Evolutionary conservation across 164 flowering plant genomes (phyloP).

Genomic region (Paratinospora sagittata): DNA sequence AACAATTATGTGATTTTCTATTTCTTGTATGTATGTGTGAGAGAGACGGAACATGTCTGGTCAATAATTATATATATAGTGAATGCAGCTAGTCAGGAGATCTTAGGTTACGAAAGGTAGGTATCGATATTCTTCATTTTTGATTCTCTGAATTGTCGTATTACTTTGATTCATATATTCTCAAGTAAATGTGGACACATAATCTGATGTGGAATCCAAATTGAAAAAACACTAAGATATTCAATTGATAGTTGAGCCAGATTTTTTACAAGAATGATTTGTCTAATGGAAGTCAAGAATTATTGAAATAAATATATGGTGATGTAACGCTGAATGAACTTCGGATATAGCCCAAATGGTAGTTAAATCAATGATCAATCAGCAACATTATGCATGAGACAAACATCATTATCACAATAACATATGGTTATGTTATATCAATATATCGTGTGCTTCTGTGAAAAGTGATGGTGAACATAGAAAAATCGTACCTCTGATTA

Average conservation of each 20-base stretch:
- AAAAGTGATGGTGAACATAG: too few species aligned
- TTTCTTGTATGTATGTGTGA: too few species aligned
- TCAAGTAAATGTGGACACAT: not conserved
- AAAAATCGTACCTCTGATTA: too few species aligned
- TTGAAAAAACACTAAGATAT: not conserved
- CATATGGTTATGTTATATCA: too few species aligned
- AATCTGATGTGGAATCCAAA: slow-evolving; percentile 1
- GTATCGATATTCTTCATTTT: not conserved
- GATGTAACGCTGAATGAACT: too few species aligned
- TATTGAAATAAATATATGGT: too few species aligned
- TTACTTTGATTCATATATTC: not conserved
- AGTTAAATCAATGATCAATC: too few species aligned
- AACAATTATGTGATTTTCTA: too few species aligned
- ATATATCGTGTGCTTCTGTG: too few species aligned
- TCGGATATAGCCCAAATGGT: too few species aligned
- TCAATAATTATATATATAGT: not conserved
- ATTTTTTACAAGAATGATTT: not conserved
- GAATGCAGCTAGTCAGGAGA: not conserved
- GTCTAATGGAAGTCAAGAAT: not conserved
- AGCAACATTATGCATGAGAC: too few species aligned
- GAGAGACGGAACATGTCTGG: not conserved
- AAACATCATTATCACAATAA: too few species aligned
- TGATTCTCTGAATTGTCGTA: not conserved
- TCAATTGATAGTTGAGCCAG: not conserved
- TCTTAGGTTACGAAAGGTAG: not conserved